Evolutionary conservation across 2,329 filamentous ascomycete species (phyloP), one percentile per base, ranked within the genome.

Genomic region (Xylariales sp.): DNA sequence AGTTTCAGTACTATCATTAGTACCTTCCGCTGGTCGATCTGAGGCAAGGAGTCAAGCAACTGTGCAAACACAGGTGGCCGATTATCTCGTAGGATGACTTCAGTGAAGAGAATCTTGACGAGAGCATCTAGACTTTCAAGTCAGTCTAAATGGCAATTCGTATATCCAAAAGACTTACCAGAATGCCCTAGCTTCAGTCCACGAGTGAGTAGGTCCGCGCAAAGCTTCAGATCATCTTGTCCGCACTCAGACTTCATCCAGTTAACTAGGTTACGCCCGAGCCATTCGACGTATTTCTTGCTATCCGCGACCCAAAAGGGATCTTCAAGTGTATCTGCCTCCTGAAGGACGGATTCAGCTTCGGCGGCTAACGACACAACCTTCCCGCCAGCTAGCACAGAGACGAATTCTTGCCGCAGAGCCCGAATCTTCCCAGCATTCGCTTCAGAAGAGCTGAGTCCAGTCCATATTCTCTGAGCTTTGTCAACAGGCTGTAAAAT

Each of bases 181-280:
- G 74, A 68, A 61, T 93, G 88, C 3, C 87, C 88, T 21, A 95
- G 61, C 21, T 76, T 82, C 44, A 91, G 65, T 1, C 78, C 71
- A 47, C 83, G 82, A 3, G 76, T 63, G 11, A 80, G 63, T 2
- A 82, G 37, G 3, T 71, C 68, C 12, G 67, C 68, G 31, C 64
- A 68, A 6, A 73, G 53, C 36, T 64, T 71, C 10, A 59, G 46
- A 7, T 65, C 63, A 7, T 68, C 57, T 9, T 59, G 50, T 49
- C 58, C 61, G 51, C 42, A 48, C 22, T 47, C 60, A 42, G 42
- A 50, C 33, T 49, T 58, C 31, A 54, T 62, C 68, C 62, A 82
- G 19, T 49, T 56, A 21, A 58, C 67, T 37, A 93, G 69, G 55
- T 82, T 86, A 11, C 61, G 63, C 2, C 81, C 84, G 28, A 95